Evolutionary conservation across 768 basidiomycete genomes (phyloP).

Genomic region (Tricholoma bakamatsutake): DNA sequence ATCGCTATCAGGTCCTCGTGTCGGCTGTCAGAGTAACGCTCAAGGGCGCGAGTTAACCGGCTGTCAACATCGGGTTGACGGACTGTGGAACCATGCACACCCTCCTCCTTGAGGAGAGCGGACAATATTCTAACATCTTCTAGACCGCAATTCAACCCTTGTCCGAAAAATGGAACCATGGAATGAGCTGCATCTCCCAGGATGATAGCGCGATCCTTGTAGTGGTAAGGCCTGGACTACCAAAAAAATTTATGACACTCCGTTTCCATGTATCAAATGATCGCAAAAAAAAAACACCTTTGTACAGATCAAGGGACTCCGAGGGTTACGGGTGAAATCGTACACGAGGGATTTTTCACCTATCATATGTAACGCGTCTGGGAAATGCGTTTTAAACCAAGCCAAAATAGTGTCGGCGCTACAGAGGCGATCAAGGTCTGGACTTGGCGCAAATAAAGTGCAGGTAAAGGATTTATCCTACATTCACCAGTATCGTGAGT

Average conservation of each 20-base stretch:
- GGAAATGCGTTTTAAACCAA: conserved; percentile 84
- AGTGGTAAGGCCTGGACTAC: conserved; percentile 85
- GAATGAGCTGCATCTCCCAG: conserved; percentile 95
- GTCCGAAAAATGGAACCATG: conserved; percentile 98
- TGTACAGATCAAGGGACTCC: conserved; percentile 86
- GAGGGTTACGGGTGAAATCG: conserved; percentile 80
- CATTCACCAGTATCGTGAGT: conserved; percentile 21
- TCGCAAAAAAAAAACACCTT: conserved; percentile 51
- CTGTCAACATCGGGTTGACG: conserved; percentile 38
- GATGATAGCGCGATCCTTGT: conserved; percentile 80
- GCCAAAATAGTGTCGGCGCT: conserved; percentile 48
- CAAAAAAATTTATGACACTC: conserved; percentile 21
- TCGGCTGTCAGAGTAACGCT: conserved; percentile 74
- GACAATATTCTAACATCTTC: conserved; percentile 94
- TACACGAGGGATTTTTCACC: conserved; percentile 72
- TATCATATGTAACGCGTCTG: conserved; percentile 81
- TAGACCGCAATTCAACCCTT: conserved; percentile 95
- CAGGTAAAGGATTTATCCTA: conserved; percentile 98
- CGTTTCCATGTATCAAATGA: conserved; percentile 2
- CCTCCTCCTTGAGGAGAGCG: conserved; percentile 64
- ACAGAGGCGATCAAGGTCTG: conserved; percentile 64
- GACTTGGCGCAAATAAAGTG: conserved; percentile 87
- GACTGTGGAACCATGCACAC: conserved; percentile 43
- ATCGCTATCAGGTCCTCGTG: conserved; percentile 90
- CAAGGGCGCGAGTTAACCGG: conserved; percentile 59